Conservation (phyloP, 2,329 filamentous ascomycete species). For the Bretziella fagacearum region DNA sequence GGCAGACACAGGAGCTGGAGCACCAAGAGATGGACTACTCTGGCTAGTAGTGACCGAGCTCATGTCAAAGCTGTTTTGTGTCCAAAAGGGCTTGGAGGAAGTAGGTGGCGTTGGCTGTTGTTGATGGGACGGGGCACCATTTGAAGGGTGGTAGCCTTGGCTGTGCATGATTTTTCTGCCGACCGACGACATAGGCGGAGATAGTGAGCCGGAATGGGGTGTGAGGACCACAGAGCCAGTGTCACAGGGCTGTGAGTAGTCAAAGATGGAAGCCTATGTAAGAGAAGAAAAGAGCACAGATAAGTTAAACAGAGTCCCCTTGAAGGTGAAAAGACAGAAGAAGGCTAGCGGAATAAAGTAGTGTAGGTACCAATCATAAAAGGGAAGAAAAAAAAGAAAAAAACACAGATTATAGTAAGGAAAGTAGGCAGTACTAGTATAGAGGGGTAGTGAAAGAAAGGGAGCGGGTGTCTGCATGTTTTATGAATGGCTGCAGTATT, state of each 20-base stretch:
- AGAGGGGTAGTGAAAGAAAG: too few species aligned
- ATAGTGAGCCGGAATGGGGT: conserved; percentile 25
- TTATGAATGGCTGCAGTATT: too few species aligned
- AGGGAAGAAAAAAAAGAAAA: background rate
- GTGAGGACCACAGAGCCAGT: conserved; percentile 21
- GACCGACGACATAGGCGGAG: conserved; percentile 29
- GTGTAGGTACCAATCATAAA: too few species aligned
- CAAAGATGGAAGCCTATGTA: conserved; percentile 20
- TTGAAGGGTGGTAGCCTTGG: conserved; percentile 6
- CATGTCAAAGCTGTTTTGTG: conserved; percentile 25
- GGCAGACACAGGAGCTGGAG: conserved; percentile 23
- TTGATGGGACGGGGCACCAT: conserved; percentile 19
- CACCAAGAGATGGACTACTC: conserved; percentile 29
- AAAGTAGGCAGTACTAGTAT: too few species aligned
- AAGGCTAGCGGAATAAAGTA: too few species aligned
- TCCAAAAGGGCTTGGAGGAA: conserved; percentile 31
- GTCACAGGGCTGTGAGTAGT: conserved; percentile 21
- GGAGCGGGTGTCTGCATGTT: too few species aligned
- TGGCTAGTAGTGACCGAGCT: conserved; percentile 25
- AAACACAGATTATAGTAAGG: background rate
- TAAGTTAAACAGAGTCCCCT: background rate
- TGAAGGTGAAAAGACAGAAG: background rate
- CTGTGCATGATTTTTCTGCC: conserved; percentile 11
- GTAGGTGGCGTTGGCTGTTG: conserved; percentile 31
- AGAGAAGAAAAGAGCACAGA: background rate